Percentiles rank a stretch among this genome's conserved stretches.
Evolutionary conservation across 495 filamentous ascomycete genomes (phyloP).

Genomic region (Melanomma pulvis-pyrius): DNA sequence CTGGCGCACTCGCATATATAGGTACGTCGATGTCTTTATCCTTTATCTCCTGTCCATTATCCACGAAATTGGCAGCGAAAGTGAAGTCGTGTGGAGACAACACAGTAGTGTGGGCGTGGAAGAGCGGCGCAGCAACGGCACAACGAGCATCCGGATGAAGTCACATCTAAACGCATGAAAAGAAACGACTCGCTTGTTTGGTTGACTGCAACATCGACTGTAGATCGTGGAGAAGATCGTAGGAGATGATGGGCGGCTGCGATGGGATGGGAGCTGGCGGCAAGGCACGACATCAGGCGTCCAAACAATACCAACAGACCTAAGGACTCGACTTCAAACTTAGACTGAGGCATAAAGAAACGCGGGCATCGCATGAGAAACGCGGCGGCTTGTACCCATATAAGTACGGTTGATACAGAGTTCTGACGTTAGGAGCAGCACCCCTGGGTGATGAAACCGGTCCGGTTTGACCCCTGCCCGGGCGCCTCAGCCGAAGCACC

Average conservation of each 20-base stretch:
- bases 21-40: too few relatives aligned
- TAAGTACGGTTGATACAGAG: constrained; percentile 22
- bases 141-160: neutral
- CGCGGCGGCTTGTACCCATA: neutral
- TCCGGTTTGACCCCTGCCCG: constrained; percentile 18
- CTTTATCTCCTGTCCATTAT: too few relatives aligned
- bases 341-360: constrained; percentile 15
- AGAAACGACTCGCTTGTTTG: constrained; percentile 5
- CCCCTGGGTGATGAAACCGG: constrained; percentile 2
- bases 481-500: neutral
- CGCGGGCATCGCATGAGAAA: constrained; percentile 17
- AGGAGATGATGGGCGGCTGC: neutral
- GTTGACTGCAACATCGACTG: constrained; percentile 1
- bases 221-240: constrained; percentile 1
- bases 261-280: neutral
- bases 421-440: constrained; percentile 21
- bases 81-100: too few relatives aligned
- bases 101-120: too few relatives aligned
- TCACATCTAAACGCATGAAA: too few relatives aligned
- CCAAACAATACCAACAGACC: constrained; percentile 4
- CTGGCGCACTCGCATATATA: too few relatives aligned
- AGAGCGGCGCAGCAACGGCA: neutral
- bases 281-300: constrained; percentile 8
- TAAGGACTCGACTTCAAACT: constrained; percentile 3
- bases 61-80: too few relatives aligned